These are phyloP conservation scores for Helicocarpus griseus DNA, from an alignment of 2,329 filamentous ascomycete genomes.

Conservation along the genomic window DNA sequence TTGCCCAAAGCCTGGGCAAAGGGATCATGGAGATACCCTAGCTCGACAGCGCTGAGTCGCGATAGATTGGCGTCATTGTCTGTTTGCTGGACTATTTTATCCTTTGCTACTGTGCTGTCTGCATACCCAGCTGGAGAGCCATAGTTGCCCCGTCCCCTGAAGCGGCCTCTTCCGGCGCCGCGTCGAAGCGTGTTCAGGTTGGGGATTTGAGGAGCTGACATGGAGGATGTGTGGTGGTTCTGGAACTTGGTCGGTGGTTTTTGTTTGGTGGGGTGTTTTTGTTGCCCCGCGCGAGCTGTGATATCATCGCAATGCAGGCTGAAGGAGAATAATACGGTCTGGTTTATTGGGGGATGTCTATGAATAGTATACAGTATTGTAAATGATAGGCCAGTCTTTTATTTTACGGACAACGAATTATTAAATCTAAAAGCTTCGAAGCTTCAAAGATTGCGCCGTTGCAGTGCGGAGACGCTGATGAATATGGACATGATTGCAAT, in stretches of 20 bases:
- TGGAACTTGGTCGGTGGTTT: not conserved
- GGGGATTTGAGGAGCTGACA: conserved; percentile 67
- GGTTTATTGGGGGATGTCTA: no score
- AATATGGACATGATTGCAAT: not conserved
- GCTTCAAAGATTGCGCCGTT: not conserved
- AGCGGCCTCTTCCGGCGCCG: conserved; percentile 35
- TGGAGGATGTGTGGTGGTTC: conserved; percentile 24
- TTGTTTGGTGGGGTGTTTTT: not conserved
- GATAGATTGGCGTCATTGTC: conserved; percentile 87
- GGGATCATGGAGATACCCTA: conserved; percentile 75
- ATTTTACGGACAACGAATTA: not conserved
- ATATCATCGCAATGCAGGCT: not conserved
- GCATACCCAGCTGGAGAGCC: conserved; percentile 14
- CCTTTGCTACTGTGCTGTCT: conserved; percentile 40
- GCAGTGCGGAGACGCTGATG: not conserved
- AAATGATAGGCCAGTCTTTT: not conserved
- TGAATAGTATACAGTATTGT: no score
- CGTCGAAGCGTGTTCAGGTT: conserved; percentile 58
- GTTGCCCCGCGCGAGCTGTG: not conserved
- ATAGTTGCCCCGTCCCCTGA: conserved; percentile 35
- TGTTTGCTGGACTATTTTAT: conserved; percentile 74
- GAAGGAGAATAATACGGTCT: not conserved
- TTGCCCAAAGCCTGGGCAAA: conserved; percentile 63
- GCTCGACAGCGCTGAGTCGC: conserved; percentile 73
- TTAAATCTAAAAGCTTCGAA: not conserved